Conservation (phyloP, 2,329 filamentous ascomycete species). For the Rhytidhysteron rufulum region DNA sequence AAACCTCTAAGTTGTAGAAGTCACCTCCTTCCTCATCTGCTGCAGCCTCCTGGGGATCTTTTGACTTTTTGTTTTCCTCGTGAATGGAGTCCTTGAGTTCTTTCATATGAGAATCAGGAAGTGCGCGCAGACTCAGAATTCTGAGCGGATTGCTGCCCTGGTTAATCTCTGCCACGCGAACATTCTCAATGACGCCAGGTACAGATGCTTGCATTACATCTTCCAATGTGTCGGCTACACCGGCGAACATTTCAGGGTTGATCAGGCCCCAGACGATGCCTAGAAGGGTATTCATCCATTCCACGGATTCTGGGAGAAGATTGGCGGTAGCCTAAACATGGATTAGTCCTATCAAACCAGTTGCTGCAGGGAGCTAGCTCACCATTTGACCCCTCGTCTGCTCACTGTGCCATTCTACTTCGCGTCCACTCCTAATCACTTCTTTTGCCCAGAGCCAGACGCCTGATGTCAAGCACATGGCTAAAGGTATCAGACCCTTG, state of each 20-base stretch:
- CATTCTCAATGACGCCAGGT: conserved; percentile 86
- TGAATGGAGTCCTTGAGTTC: conserved; percentile 80
- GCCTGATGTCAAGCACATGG: conserved; percentile 66
- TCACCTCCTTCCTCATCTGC: conserved; percentile 88
- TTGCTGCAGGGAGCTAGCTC: conserved; percentile 16
- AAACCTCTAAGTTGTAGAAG: conserved; percentile 88
- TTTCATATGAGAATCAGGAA: conserved; percentile 76
- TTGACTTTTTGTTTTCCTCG: conserved; percentile 72
- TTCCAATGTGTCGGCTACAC: conserved; percentile 85
- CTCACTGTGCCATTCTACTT: conserved; percentile 85
- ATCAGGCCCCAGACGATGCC: conserved; percentile 84
- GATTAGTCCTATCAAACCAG: conserved; percentile 2
- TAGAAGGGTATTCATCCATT: conserved; percentile 90
- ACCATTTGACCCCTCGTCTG: conserved; percentile 76
- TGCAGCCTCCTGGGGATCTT: conserved; percentile 81
- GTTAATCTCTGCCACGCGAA: conserved; percentile 90
- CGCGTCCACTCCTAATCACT: conserved; percentile 73
- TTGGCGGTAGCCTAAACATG: conserved; percentile 72
- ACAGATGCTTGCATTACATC: conserved; percentile 97
- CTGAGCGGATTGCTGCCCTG: conserved; percentile 89
- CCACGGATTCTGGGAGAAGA: conserved; percentile 83
- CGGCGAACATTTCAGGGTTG: conserved; percentile 92
- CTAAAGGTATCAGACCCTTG: conserved; percentile 72
- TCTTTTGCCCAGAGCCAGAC: conserved; percentile 91
- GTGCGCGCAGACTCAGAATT: conserved; percentile 78